Base-by-base conservation (phyloP, 345 rosid genomes). In the Turritis glabra region DNA sequence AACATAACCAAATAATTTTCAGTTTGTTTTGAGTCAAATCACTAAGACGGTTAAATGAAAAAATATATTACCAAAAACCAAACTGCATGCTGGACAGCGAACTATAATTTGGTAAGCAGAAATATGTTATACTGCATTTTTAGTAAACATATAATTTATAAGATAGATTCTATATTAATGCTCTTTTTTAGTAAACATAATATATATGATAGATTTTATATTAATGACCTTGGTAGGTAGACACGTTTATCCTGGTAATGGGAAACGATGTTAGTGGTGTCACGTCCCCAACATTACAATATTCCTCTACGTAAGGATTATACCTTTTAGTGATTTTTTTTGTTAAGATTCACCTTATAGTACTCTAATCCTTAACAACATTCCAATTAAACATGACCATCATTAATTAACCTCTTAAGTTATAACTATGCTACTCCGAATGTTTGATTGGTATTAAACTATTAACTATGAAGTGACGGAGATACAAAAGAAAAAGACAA, bases 401-500 rank as follows among this genome's bases (percentile, higher is more conserved):
- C 53, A 8, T 15, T 54, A 12, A 8, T 15, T 54, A 12, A 54
- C 27, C 40, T 68, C 40, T 5, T 40, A 17, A 18, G 21, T 15
- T 53, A 54, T 54, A 25, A 12, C 2, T 69, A 30, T 46, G 25
- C 37, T 27, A 27, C 64, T 18, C 14, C 21, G 8, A 68, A 55
- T 40, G 41, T 69, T 69, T 56, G 29, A 27, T 69, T 55, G 43
- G 37, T 15, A 29, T 41, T 27, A n/a, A n/a, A n/a, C n/a, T 15
- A 54, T 55, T 27, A n/a, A n/a, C n/a, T n/a, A 41, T 69, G 11
- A 33, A 12, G 27, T 41, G 14, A 32, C 30, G 19, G 13, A 35
- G 47, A 23, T 67, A 6, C 48, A 67, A 51, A 47, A 48, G 2
- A 22, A 47, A 13, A 66, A 12, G 11, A 44, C 46, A 8, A 48